Percentiles rank a stretch among this genome's conserved stretches.
These are phyloP conservation scores for Hymenoscyphus repandus DNA, from an alignment of 2,329 filamentous ascomycete species.

Conservation along the genomic window DNA sequence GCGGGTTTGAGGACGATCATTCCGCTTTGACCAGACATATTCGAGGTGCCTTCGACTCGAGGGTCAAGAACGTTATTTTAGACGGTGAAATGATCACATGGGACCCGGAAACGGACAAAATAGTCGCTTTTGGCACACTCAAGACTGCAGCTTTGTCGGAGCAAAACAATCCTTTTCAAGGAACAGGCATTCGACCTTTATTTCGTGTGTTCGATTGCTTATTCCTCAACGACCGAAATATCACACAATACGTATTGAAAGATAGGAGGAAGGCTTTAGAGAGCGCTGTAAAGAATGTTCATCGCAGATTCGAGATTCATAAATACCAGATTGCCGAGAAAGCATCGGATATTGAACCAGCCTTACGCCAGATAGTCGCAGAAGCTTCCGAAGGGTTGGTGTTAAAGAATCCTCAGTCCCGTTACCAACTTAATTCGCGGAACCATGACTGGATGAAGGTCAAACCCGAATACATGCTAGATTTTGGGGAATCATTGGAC, in stretches of 20 bases:
- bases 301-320: slow-evolving; percentile 80
- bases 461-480: slow-evolving; percentile 97
- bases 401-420: slow-evolving; percentile 84
- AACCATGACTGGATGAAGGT: slow-evolving; percentile 98
- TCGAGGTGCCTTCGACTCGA: slow-evolving; percentile 67
- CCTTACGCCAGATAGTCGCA: slow-evolving; percentile 76
- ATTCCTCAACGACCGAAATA: slow-evolving; percentile 72
- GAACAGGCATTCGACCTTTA: slow-evolving; percentile 62
- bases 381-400: slow-evolving; percentile 87
- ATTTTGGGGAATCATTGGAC: slow-evolving; percentile 90
- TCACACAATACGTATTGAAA: slow-evolving; percentile 77
- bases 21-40: slow-evolving; percentile 78
- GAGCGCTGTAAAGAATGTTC: slow-evolving; percentile 62
- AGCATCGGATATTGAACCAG: slow-evolving; percentile 69
- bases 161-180: slow-evolving; percentile 64
- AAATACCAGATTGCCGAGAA: slow-evolving; percentile 60
- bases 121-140: slow-evolving; percentile 84
- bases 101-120: slow-evolving; percentile 80
- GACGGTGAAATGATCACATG: slow-evolving; percentile 99
- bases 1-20: slow-evolving; percentile 65
- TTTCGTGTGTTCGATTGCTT: slow-evolving; percentile 89
- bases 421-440: slow-evolving; percentile 81
- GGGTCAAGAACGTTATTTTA: slow-evolving; percentile 80
- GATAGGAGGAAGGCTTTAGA: slow-evolving; percentile 74
- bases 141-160: slow-evolving; percentile 85